Evolutionary conservation across 176 grass and related monocot species (phyloP), one percentile per base, ranked within the genome.

Genomic region (Zea mays): DNA sequence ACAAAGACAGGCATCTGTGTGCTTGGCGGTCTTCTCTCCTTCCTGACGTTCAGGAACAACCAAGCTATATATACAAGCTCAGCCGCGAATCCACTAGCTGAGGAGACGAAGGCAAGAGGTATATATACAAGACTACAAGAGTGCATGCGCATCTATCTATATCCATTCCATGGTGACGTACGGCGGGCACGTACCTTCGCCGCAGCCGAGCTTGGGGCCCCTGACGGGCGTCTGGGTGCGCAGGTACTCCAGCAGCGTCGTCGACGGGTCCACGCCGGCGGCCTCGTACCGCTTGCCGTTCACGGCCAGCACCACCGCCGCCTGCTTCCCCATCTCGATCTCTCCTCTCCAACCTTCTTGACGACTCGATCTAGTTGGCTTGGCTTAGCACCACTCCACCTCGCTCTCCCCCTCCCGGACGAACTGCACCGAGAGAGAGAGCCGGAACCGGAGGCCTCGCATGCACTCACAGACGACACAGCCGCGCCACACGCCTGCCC

Each of bases 161-260:
- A 27, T 27, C 27, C 27, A 27, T 27, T 27, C 27, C 42, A 67
- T 42, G 64, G 39, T n/a, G 6, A 27, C 27, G 27, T 27, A 10
- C 8, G 5, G 11, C 60, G 14, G 6, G 10, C 3, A 65, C 71
- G 42, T 42, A 91, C 93, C 93, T 86, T 97, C 90, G 37, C 90
- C 93, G 80, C 93, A 97, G 50, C 90, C 88, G 51, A 97, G 93
- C 93, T 97, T 97, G 66, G 93, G 85, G 0, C 90, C 93, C 5
- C 71, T 60, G 80, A 84, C 89, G 17, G 79, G 82, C 3, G 93
- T 90, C 33, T 1, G 85, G 1, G 83, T 93, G 65, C 93, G 81
- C 10, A 97, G 84, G 74, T 93, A 97, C 87, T 90, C 85, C 2
- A 97, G 87, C 80, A 97, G 84, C 73, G 93, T 84, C 70, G 78